Evolutionary conservation across 2,329 filamentous ascomycete genomes (phyloP), one percentile per base, ranked within the genome.

Genomic region (Fusarium ramigenum): DNA sequence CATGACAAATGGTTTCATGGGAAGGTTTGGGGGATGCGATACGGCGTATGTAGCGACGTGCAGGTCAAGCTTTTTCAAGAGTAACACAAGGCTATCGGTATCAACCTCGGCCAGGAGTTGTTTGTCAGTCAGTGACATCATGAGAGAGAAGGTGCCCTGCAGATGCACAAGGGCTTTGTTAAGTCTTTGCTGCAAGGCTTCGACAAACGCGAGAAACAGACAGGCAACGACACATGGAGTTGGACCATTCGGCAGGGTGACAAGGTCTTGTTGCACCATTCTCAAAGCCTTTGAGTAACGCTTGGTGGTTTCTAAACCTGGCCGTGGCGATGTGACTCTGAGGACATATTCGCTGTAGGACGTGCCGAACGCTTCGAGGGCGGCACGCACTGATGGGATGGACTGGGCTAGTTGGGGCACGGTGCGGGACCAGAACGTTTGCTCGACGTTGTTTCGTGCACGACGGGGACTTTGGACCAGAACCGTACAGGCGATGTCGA

Each of bases 221-320:
- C 74, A 76, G 9, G 74, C 74, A 4, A 76, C 63, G 5, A 75
- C 62, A 11, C 69, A 75, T 3, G 74, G 61, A 4, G 75, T n/a
- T 0, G 61, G 57, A 0, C 70, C 64, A n/a, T 72, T 25, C 16
- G 64, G 69, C 4, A 64, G 2, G 2, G 72, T 71, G 2, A 19
- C 36, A 16, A 76, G 66, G 34, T 76, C 74, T 5, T 49, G 52
- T 34, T 76, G 74, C 12, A 66, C 63, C 10, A 76, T 10, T 6
- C 28, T 63, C 28, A 76, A 44, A 3, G 74, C 74, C 5, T 53
- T 34, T 8, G 59, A 42, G 34, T 76, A 76, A 4, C 63, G 63
- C 30, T 54, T 68, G 1, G 64, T 49, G 3, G 74, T 62, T 18
- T 76, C 72, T 0, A 66, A 21, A 0, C 53, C 61, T 2, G 61